A percentile compares a stretch with the other conserved stretches of the same genome.
Conservation (phyloP, 2,329 filamentous ascomycete species). For the Rugonectria rugulosa region DNA sequence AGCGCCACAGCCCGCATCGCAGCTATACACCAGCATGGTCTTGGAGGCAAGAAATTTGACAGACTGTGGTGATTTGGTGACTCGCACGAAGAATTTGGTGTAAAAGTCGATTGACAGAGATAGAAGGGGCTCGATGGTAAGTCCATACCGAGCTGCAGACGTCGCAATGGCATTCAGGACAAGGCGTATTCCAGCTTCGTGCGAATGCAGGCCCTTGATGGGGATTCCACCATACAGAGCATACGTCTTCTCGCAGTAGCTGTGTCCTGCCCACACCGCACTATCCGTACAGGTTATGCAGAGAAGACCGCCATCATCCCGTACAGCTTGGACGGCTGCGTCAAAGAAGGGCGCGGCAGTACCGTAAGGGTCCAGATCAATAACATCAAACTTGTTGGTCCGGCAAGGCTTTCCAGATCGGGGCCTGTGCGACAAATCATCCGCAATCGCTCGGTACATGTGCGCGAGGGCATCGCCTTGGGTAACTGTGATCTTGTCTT, state of each 20-base stretch:
- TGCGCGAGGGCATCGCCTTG: conserved; percentile 86
- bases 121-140: conserved; percentile 88
- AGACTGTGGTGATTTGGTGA: conserved; percentile 79
- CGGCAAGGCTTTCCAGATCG: conserved; percentile 48
- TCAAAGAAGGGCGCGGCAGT: conserved; percentile 94
- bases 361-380: conserved; percentile 96
- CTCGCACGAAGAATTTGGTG: conserved; percentile 83
- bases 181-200: conserved; percentile 88
- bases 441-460: conserved; percentile 80
- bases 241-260: conserved; percentile 93
- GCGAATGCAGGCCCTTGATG: conserved; percentile 82
- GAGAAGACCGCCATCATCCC: conserved; percentile 84
- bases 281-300: conserved; percentile 98
- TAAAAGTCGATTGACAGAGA: conserved; percentile 98
- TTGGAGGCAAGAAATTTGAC: conserved; percentile 92
- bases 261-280: conserved; percentile 91
- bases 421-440: conserved; percentile 55
- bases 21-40: conserved; percentile 92
- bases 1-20: conserved; percentile 88
- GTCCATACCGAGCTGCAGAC: conserved; percentile 82
- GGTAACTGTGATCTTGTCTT: conserved; percentile 73
- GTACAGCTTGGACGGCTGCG: conserved; percentile 83
- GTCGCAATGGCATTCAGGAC: conserved; percentile 84
- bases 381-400: conserved; percentile 79
- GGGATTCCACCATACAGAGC: conserved; percentile 93